These are phyloP conservation scores for Mucor velutinosus DNA, from an alignment of 371 early-diverging fungal genomes.

Conservation along the genomic window DNA sequence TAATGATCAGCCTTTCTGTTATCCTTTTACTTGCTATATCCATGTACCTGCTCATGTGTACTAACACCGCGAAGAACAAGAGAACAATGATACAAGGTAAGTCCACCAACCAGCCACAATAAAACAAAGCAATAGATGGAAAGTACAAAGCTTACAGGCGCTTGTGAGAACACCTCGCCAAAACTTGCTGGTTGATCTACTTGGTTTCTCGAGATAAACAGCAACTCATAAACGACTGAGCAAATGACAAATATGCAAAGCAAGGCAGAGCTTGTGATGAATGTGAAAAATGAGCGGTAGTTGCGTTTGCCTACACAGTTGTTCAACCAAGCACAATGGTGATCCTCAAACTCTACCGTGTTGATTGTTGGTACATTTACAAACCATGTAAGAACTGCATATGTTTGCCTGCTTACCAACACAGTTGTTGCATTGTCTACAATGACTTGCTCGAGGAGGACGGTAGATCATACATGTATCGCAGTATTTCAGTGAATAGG, in stretches of 20 bases:
- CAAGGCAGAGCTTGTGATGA: slow-evolving; percentile 61
- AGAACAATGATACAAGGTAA: slow-evolving; percentile 78
- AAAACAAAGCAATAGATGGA: slow-evolving; percentile 65
- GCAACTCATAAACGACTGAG: slow-evolving; percentile 59
- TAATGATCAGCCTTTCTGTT: too few species aligned
- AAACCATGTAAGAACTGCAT: neutral
- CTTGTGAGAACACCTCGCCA: slow-evolving; percentile 25
- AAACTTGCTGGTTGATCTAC: slow-evolving; percentile 17
- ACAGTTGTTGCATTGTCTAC: slow-evolving; percentile 89
- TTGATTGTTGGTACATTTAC: neutral
- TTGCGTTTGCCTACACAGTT: slow-evolving; percentile 93
- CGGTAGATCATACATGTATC: slow-evolving; percentile 90
- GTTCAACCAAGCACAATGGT: slow-evolving; percentile 94
- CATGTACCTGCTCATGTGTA: slow-evolving; percentile 82
- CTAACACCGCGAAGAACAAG: slow-evolving; percentile 74
- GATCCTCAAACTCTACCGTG: slow-evolving; percentile 73
- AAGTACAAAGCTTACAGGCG: slow-evolving; percentile 64
- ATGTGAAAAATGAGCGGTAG: slow-evolving; percentile 84
- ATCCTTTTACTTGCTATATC: neutral
- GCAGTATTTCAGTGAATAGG: slow-evolving; percentile 88
- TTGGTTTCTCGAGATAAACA: slow-evolving; percentile 42
- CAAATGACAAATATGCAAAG: slow-evolving; percentile 60
- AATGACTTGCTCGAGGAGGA: slow-evolving; percentile 90
- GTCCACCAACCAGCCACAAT: slow-evolving; percentile 65
- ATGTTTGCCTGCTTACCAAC: slow-evolving; percentile 55